Conservation (phyloP, 2,329 filamentous ascomycete species). For the Aspergillus candidus region DNA sequence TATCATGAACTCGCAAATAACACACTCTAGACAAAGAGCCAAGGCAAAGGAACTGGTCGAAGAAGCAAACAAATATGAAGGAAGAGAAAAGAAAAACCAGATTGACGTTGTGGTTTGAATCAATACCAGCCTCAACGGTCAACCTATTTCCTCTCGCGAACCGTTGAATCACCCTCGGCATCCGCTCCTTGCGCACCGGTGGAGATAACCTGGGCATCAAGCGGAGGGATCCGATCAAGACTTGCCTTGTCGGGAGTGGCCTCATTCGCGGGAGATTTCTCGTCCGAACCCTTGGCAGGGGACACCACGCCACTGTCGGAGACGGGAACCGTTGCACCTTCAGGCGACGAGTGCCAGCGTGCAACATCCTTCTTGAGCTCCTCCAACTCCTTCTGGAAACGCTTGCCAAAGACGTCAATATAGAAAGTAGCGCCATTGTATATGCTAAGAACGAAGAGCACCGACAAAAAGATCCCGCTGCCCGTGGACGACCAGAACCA, state of each 20-base stretch:
- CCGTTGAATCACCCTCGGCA: constrained; percentile 4
- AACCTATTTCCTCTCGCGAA: constrained; percentile 23
- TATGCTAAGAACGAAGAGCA: constrained; percentile 89
- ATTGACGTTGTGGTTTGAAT: too few species aligned
- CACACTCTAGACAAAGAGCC: not conserved
- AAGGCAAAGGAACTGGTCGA: too few species aligned
- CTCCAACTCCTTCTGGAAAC: constrained; percentile 95
- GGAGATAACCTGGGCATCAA: constrained; percentile 26
- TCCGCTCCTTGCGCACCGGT: constrained; percentile 18
- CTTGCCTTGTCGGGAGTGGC: constrained; percentile 21
- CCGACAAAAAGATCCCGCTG: constrained; percentile 67
- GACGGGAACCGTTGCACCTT: constrained; percentile 22
- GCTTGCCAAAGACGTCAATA: constrained; percentile 94
- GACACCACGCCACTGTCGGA: constrained; percentile 18
- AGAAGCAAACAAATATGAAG: too few species aligned
- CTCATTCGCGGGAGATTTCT: constrained; percentile 9
- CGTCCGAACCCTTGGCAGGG: constrained; percentile 18
- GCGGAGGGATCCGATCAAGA: constrained; percentile 32
- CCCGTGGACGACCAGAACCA: constrained; percentile 90
- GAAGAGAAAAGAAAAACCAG: too few species aligned
- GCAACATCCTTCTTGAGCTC: constrained; percentile 79
- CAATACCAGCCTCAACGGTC: not conserved
- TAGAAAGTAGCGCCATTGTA: constrained; percentile 98
- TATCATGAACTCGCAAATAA: too few species aligned
- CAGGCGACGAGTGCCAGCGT: constrained; percentile 64